Evolutionary conservation across 257 asterid genomes (phyloP), one percentile per base, ranked within the genome.

Genomic region (Gardenia jasminoides): DNA sequence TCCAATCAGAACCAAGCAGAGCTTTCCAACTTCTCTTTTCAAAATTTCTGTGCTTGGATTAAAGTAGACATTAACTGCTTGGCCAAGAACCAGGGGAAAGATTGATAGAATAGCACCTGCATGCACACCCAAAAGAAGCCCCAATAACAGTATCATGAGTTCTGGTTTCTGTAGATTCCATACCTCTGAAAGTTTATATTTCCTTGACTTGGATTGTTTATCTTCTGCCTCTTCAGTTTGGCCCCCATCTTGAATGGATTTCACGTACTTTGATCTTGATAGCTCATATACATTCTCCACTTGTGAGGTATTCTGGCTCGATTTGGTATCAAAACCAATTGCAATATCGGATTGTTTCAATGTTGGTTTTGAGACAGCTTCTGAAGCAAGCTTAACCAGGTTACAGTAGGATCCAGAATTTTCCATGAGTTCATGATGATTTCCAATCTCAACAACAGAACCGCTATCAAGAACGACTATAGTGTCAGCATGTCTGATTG

Each of bases 31-130:
- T 5, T 92, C 89, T 76, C 68, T 83, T 83, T 88, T 93, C 88
- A 93, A 58, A 66, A 78, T 61, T 24, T 70, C 11, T 10, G 77
- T 12, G 79, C 86, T 75, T 4, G 73, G 61, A 68, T 70, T 15
- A 47, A 90, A 93, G 92, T 90, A 92, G 36, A 89, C 92, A 20
- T 84, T 85, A n/a, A 93, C 90, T 1, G 97, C 97, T 79, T 87
- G 81, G 7, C 98, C 98, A 12, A 93, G 88, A 81, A 92, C 70
- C 48, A 90, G 82, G n/a, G 98, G 98, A 65, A 91, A 93, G 80
- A 89, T 78, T 3, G 98, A 93, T 50, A 93, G 90, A 76, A 93
- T 86, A n/a, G 96, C 97, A n/a, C 98, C 98, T 6, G 97, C 96
- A 61, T 70, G 44, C 86, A 90, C 81, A 47, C 94, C 96, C 56